Evolutionary conservation across 805 yeast genomes (phyloP).

Genomic region (Kodamaea restingae): DNA sequence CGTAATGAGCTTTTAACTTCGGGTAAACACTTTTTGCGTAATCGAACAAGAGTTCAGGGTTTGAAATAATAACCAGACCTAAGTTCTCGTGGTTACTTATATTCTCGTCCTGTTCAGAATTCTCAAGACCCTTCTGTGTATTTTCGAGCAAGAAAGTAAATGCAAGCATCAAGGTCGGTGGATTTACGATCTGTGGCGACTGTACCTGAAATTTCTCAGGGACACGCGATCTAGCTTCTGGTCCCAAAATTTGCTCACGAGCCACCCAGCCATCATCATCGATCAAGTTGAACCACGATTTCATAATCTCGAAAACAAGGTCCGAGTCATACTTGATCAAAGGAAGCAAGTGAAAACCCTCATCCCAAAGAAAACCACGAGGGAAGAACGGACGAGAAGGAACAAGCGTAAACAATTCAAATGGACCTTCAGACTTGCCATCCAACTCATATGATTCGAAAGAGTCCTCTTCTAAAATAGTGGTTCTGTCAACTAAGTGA

Average conservation of each 20-base stretch:
- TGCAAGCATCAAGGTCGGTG: conserved; percentile 85
- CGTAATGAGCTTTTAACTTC: conserved; percentile 66
- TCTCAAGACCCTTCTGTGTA: conserved; percentile 8
- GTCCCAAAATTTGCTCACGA: conserved; percentile 89
- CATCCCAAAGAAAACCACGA: conserved; percentile 98
- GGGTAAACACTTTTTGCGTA: conserved; percentile 73
- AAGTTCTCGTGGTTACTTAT: conserved; percentile 21
- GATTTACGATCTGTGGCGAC: conserved; percentile 87
- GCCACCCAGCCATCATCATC: conserved; percentile 97
- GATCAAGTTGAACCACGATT: conserved; percentile 83
- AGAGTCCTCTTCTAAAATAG: conserved; percentile 64
- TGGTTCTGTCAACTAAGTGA: conserved; percentile 71
- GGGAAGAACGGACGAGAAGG: conserved; percentile 96
- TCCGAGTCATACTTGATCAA: conserved; percentile 80
- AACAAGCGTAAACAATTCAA: conserved; percentile 71
- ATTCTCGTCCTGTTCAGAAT: conserved; percentile 16
- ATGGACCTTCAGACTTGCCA: conserved; percentile 71
- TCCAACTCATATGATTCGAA: conserved; percentile 50
- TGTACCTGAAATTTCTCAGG: conserved; percentile 82
- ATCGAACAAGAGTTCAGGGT: conserved; percentile 55
- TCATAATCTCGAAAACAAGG: conserved; percentile 69
- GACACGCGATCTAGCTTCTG: conserved; percentile 83
- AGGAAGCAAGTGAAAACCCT: conserved; percentile 90
- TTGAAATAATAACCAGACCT: conserved; percentile 50
- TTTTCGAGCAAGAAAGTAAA: conserved; percentile 53